Evolutionary conservation across 2,329 filamentous ascomycete species (phyloP), one percentile per base, ranked within the genome.

Genomic region (Xylariaceae sp.): DNA sequence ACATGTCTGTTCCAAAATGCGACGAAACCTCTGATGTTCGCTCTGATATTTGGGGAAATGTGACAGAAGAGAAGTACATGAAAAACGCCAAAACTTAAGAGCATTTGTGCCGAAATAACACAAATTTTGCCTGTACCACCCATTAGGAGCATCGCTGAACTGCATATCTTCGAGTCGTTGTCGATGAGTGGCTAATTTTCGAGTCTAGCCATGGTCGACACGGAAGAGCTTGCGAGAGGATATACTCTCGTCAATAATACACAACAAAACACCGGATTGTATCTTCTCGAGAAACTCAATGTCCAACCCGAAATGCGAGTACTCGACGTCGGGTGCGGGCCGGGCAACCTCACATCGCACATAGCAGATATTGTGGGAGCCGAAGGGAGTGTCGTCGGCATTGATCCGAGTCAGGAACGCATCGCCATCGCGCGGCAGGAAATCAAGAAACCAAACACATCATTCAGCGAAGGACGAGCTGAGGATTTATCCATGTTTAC

Each of bases 341-440:
- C 64, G 1, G 66, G 66, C 14, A 61, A 66, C 17, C 57, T 67
- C 9, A 62, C 63, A 6, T 39, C 58, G 7, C 47, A 57, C 46
- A 57, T 63, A 6, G 55, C 62, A 14, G 53, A 57, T 38, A 42
- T 58, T 12, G 58, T 60, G 7, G 60, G 57, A 27, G 53, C 55
- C 6, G 6, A 42, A 2, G 55, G 55, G 19, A 39, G n/a, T 1
- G 55, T 58, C 27, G 49, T 53, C 30, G 66, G 64, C 41, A 65
- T 71, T 45, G 68, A 71, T 51, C 64, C 68, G 4, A 68, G 63
- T 56, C 60, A 61, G 42, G 61, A 62, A 53, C 62, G 64, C 35
- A 49, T 59, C 22, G 39, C 47, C 43, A 49, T 58, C 27, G 55
- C 55, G 10, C 27, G 31, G n/a, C 19, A 44, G 15, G 42, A 48